Evolutionary conservation across 2,329 filamentous ascomycete genomes (phyloP).

Genomic region (Neofusicoccum ribis): DNA sequence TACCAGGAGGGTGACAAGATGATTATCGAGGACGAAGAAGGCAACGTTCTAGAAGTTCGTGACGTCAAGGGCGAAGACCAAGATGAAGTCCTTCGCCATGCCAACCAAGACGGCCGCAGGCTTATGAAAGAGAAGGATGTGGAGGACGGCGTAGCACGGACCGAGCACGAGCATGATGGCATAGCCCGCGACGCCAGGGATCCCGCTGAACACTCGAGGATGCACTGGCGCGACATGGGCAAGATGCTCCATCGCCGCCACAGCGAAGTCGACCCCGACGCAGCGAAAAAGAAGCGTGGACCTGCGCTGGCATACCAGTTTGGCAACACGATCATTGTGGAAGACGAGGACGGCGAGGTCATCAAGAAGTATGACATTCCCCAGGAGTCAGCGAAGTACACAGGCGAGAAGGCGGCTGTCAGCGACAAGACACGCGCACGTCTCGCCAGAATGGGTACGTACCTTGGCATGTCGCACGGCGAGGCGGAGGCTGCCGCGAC

Average conservation of each 20-base stretch:
- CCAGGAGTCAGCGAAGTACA: conserved; percentile 45
- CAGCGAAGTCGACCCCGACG: conserved; percentile 40
- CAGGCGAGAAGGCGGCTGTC: conserved; percentile 31
- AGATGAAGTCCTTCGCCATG: conserved; percentile 63
- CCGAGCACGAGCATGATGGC: conserved; percentile 39
- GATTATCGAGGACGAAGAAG: conserved; percentile 81
- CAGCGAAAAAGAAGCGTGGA: conserved; percentile 52
- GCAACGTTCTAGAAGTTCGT: conserved; percentile 73
- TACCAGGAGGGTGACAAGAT: conserved; percentile 80
- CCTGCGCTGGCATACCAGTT: conserved; percentile 84
- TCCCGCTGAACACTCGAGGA: conserved; percentile 37
- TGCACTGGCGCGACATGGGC: conserved; percentile 42
- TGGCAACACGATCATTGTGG: conserved; percentile 85
- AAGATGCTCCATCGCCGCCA: conserved; percentile 42
- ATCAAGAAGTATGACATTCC: conserved; percentile 81
- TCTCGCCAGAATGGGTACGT: conserved; percentile 54
- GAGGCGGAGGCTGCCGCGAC: neutral
- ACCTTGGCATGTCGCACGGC: conserved; percentile 46
- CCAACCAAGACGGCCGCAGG: conserved; percentile 52
- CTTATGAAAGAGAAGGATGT: conserved; percentile 56
- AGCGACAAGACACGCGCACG: conserved; percentile 44
- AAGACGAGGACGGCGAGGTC: conserved; percentile 83
- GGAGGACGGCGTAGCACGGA: conserved; percentile 45
- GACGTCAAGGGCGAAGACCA: conserved; percentile 38
- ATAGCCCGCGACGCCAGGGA: conserved; percentile 34